phyloP scores from a whole-genome alignment of 345 rosid species.

The Salix caprea region DNA sequence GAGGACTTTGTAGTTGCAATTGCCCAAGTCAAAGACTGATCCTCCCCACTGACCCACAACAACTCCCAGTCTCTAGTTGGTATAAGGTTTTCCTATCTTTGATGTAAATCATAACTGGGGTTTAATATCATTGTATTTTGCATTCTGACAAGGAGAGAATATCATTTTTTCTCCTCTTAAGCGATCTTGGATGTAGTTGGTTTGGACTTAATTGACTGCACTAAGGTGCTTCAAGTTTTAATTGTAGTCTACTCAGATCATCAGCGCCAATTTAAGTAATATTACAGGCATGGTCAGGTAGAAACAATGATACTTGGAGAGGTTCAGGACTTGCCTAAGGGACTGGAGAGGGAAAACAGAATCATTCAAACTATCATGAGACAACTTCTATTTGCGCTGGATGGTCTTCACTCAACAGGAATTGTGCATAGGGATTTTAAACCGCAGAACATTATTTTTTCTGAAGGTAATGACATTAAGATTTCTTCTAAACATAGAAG shows the following conservation, averaged over 20 bases:
- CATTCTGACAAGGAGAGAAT: background rate
- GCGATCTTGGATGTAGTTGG: background rate
- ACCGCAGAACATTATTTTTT: constrained; percentile 90
- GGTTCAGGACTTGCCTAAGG: constrained; percentile 76
- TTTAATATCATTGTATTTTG: background rate
- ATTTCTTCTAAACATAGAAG: background rate
- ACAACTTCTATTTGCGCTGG: constrained; percentile 84
- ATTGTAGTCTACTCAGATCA: constrained; percentile 3
- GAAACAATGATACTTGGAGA: constrained; percentile 76
- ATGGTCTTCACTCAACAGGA: constrained; percentile 96
- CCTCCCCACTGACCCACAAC: background rate
- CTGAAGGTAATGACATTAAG: constrained; percentile 62
- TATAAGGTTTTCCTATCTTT: background rate
- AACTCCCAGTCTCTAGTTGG: background rate
- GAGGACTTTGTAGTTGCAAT: background rate
- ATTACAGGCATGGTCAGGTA: constrained; percentile 46
- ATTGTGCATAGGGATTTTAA: constrained; percentile 92
- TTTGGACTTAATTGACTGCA: background rate
- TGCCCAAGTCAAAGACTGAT: background rate
- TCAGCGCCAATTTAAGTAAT: background rate
- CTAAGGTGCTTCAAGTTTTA: constrained; percentile 3
- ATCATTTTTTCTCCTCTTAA: background rate
- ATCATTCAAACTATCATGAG: constrained; percentile 87
- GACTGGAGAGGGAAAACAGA: constrained; percentile 76
- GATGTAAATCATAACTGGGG: background rate